These are phyloP conservation scores for Solanum okadae DNA, from an alignment of 257 asterid species.

Conservation along the genomic window DNA sequence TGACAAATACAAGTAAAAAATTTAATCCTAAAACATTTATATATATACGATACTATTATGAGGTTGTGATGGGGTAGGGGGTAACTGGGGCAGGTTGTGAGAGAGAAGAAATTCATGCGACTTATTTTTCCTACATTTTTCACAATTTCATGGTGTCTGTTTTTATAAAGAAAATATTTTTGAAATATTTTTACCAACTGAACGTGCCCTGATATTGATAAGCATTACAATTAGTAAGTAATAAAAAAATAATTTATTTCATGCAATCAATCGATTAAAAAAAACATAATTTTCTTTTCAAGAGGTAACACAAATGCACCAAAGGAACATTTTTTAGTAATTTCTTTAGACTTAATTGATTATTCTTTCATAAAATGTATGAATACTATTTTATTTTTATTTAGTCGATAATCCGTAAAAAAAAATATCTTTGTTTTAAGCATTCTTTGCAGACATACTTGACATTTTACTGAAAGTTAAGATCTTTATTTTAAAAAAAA, in stretches of 20 bases:
- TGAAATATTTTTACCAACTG: neutral
- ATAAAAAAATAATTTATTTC: neutral
- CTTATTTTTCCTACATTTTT: too few species aligned
- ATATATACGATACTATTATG: too few species aligned
- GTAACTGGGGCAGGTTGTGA: too few species aligned
- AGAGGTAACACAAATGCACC: neutral
- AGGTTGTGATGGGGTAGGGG: too few species aligned
- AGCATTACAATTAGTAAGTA: neutral
- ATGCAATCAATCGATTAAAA: neutral
- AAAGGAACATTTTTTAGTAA: neutral
- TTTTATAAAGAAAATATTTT: too few species aligned
- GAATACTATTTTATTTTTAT: neutral
- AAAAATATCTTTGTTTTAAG: neutral
- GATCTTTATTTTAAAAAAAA: neutral
- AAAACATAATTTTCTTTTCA: neutral
- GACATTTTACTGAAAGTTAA: neutral
- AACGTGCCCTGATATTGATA: neutral
- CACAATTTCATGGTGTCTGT: too few species aligned
- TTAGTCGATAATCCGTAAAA: neutral
- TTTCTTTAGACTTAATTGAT: neutral
- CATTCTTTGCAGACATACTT: neutral
- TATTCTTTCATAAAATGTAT: neutral
- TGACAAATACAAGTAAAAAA: too few species aligned
- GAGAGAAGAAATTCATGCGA: too few species aligned
- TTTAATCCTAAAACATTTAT: too few species aligned